These are phyloP conservation scores for Arachis monticola DNA, from an alignment of 331 rosid species.

Conservation along the genomic window DNA sequence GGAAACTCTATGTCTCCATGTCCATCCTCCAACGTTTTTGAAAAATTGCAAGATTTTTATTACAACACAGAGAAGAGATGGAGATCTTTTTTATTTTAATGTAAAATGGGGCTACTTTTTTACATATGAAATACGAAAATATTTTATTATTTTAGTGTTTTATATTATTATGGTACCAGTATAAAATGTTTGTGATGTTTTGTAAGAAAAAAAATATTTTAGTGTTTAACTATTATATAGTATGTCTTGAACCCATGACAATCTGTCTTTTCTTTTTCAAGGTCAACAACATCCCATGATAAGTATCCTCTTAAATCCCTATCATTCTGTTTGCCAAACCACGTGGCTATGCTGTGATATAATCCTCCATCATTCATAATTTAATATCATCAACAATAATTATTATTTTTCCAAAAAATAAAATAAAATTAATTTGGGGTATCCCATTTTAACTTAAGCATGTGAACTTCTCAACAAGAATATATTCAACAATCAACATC, in stretches of 20 bases:
- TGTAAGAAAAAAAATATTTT: too few species aligned
- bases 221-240: too few species aligned
- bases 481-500: background rate
- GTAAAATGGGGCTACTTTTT: too few species aligned
- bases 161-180: too few species aligned
- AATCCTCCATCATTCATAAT: too few species aligned
- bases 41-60: background rate
- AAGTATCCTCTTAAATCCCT: conserved; percentile 8
- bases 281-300: background rate
- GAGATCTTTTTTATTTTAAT: background rate
- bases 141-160: background rate
- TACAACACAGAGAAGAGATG: background rate
- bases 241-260: background rate
- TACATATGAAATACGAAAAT: too few species aligned
- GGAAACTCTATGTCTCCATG: background rate
- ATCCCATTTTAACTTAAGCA: background rate
- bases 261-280: background rate
- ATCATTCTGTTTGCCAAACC: background rate
- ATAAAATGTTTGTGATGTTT: too few species aligned
- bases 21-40: conserved; percentile 13
- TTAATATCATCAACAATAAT: background rate
- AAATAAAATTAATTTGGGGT: too few species aligned
- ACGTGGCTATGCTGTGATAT: background rate
- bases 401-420: background rate
- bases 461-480: background rate